phyloP scores from a whole-genome alignment of 1,284 basidiomycete species.

The Naganishia liquefaciens region DNA sequence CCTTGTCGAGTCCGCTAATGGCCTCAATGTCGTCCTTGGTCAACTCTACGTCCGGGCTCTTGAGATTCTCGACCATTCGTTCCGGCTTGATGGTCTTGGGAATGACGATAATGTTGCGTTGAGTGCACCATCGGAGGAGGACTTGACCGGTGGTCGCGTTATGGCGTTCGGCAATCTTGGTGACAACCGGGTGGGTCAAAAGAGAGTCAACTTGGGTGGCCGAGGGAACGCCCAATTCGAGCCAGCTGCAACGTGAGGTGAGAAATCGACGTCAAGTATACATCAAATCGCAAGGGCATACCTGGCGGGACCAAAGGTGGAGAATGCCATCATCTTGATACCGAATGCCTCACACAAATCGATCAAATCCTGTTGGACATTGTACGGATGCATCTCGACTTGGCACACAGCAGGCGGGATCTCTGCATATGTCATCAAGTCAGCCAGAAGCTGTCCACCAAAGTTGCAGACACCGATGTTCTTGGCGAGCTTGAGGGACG shows the following conservation, averaged over 20 bases:
- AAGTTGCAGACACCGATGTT: conserved; percentile 67
- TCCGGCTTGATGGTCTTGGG: conserved; percentile 57
- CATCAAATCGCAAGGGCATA: conserved; percentile 7
- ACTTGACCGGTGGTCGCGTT: conserved; percentile 65
- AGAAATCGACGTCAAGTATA: not conserved
- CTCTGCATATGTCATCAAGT: conserved; percentile 66
- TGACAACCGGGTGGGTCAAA: conserved; percentile 60
- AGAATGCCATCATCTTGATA: conserved; percentile 74
- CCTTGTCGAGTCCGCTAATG: conserved; percentile 65
- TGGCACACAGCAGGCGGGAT: conserved; percentile 71
- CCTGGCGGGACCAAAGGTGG: conserved; percentile 67
- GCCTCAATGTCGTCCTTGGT: conserved; percentile 62
- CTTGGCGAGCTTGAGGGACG: conserved; percentile 67
- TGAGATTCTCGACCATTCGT: conserved; percentile 65
- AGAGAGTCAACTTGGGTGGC: conserved; percentile 48
- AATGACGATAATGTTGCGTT: conserved; percentile 73
- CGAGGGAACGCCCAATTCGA: conserved; percentile 50
- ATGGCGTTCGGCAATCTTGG: conserved; percentile 59
- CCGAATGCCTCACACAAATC: conserved; percentile 61
- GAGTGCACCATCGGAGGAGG: conserved; percentile 74
- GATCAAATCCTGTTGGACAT: conserved; percentile 68
- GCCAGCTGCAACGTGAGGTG: conserved; percentile 60
- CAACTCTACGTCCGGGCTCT: conserved; percentile 63
- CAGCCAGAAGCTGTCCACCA: conserved; percentile 33
- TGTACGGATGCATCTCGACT: conserved; percentile 72